Base-by-base conservation (phyloP, 169 alveolate genomes). In the Eimeria maxima region DNA sequence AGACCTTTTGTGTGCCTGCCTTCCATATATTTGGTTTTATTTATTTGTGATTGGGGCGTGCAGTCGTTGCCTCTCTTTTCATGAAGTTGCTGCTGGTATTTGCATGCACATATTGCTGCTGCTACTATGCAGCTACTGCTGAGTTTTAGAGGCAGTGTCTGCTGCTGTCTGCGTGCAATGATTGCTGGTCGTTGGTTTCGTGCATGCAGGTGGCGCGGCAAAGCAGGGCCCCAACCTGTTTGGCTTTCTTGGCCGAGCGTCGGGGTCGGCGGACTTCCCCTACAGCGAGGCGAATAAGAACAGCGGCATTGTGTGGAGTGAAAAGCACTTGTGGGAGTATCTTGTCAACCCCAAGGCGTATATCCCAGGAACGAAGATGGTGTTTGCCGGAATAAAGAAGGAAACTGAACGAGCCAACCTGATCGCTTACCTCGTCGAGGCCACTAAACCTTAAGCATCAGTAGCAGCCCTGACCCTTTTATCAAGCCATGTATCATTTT, bases 281-380 rank as follows among this genome's bases (percentile, higher is more conserved):
- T 98, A 97, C 97, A 98, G 99, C 10, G 99, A 98, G 80, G 98
- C 99, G 33, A 98, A 98, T 97, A 98, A 98, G 97, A 95, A 95
- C 78, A 97, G 99, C 42, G 99, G 99, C 29, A 98, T 98, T 83
- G 96, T 98, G 45, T 98, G 99, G 99, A 95, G 97, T 42, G 99
- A 98, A 90, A 98, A 98, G 96, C 99, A 98, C 97, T 96, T 98
- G 95, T 98, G 97, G 97, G 98, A 97, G 96, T 98, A 98, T 96
- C 96, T 98, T 94, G 96, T 97, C 81, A 98, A 98, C 96, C 99
- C 99, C 63, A 98, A 98, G 97, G 97, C 97, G 96, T 98, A 98
- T 96, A 98, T 98, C 45, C 99, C 99, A 29, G 99, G 99, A 33
- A 99, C 99, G 87, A 98, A 98, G 97, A 99, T 99, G 99, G 99